phyloP scores from a whole-genome alignment of 352 stramenopile species.

The Globisporangium camurandrum region DNA sequence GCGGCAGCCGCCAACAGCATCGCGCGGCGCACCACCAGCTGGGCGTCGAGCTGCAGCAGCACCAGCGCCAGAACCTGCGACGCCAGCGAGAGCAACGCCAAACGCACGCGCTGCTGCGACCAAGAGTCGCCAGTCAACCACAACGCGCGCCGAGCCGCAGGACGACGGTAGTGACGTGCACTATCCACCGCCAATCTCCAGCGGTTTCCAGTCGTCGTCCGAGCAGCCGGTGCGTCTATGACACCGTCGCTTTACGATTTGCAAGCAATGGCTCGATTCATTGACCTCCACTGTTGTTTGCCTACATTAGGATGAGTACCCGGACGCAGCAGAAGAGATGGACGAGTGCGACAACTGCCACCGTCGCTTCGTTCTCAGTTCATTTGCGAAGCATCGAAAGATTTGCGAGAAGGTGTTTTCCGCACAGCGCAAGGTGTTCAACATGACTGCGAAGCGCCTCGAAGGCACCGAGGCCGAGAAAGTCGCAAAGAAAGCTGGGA shows the following conservation, averaged over 20 bases:
- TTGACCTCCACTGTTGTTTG: no score
- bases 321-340: slow-evolving; percentile 41
- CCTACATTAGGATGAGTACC: slow-evolving; percentile 36
- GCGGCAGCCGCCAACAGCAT: slow-evolving; percentile 5
- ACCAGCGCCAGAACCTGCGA: not conserved
- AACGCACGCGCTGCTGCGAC: no score
- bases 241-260: not conserved
- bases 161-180: slow-evolving; percentile 7
- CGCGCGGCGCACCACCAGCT: slow-evolving; percentile 5
- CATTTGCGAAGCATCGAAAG: slow-evolving; percentile 74
- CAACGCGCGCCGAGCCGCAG: slow-evolving; percentile 21
- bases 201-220: slow-evolving; percentile 24
- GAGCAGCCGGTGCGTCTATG: slow-evolving; percentile 22
- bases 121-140: slow-evolving; percentile 13
- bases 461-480: slow-evolving; percentile 70
- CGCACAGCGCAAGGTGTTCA: slow-evolving; percentile 79
- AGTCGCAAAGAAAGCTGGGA: slow-evolving; percentile 31
- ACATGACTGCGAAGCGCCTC: slow-evolving; percentile 69
- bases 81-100: no score
- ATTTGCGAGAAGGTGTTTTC: slow-evolving; percentile 87
- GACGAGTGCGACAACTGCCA: slow-evolving; percentile 75
- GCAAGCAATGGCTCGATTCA: no score
- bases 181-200: slow-evolving; percentile 34
- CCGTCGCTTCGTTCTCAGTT: slow-evolving; percentile 69
- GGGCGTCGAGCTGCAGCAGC: slow-evolving; percentile 7